Evolutionary conservation across 345 rosid genomes (phyloP).

Genomic region (Murraya koenigii): DNA sequence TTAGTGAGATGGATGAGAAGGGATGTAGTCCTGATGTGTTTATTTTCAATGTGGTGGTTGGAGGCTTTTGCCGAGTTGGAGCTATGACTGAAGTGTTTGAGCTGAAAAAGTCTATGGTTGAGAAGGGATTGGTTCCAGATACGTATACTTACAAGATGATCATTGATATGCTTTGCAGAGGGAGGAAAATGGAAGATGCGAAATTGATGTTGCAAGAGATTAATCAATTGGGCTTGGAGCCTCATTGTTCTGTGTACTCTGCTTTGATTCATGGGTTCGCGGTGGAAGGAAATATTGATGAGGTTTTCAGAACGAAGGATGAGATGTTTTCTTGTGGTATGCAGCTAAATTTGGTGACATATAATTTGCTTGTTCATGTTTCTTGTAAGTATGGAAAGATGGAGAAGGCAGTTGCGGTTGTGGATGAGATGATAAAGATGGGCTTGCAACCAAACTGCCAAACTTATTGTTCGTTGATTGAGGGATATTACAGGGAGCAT

Average conservation of each 20-base stretch:
- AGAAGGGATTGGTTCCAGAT: slow-evolving; percentile 29
- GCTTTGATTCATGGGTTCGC: slow-evolving; percentile 34
- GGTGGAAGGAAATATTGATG: slow-evolving; percentile 22
- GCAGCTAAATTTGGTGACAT: slow-evolving; percentile 13
- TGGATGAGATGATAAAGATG: slow-evolving; percentile 26
- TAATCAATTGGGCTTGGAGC: slow-evolving; percentile 28
- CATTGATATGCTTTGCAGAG: slow-evolving; percentile 24
- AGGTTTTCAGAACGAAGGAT: slow-evolving; percentile 27
- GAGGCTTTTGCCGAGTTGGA: slow-evolving; percentile 31
- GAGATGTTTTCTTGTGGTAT: slow-evolving; percentile 31
- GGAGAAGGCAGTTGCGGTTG: slow-evolving; percentile 30
- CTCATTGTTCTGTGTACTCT: slow-evolving; percentile 17
- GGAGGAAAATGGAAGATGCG: slow-evolving; percentile 27
- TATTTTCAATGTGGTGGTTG: slow-evolving; percentile 31
- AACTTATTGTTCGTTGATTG: slow-evolving; percentile 29
- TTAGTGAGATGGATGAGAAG: slow-evolving; percentile 32
- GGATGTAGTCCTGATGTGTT: slow-evolving; percentile 27
- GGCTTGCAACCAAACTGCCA: slow-evolving; percentile 28
- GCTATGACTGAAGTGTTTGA: slow-evolving; percentile 21
- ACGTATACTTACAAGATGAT: slow-evolving; percentile 21
- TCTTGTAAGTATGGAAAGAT: slow-evolving; percentile 25
- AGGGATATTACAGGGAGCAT: slow-evolving; percentile 23
- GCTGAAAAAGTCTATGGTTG: slow-evolving; percentile 26
- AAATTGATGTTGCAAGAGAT: slow-evolving; percentile 30
- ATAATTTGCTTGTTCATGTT: slow-evolving; percentile 20